Evolutionary conservation across 176 grass and related monocot genomes (phyloP).

Genomic region (Sorghum bicolor): DNA sequence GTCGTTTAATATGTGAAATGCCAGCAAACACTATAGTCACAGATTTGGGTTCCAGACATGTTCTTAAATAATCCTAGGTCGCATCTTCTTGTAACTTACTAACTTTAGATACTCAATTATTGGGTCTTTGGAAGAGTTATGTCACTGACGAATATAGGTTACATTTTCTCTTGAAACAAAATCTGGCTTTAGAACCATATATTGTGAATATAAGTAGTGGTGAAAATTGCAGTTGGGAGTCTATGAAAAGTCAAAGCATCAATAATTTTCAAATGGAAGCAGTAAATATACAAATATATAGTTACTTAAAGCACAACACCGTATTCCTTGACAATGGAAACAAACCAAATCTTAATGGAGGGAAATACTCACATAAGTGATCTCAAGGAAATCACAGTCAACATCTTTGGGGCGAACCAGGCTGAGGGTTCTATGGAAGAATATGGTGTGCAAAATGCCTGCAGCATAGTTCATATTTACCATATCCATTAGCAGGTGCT

Average conservation of each 20-base stretch:
- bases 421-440: slow-evolving; percentile 90
- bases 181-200: not conserved
- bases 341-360: not conserved
- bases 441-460: slow-evolving; percentile 91
- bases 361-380: slow-evolving; percentile 58
- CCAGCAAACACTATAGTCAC: not conserved
- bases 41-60: not conserved
- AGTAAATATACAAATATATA: not conserved
- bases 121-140: not conserved
- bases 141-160: not conserved
- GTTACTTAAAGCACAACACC: not conserved
- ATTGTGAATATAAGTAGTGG: not conserved
- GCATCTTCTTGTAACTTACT: not conserved
- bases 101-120: not conserved
- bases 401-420: slow-evolving; percentile 90
- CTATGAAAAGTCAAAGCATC: not conserved
- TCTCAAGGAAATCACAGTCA: slow-evolving; percentile 76
- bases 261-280: not conserved
- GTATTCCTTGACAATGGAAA: not conserved
- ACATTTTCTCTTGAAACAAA: not conserved
- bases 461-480: slow-evolving; percentile 25
- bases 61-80: not conserved
- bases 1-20: not conserved
- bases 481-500: not conserved
- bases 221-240: not conserved